phyloP scores from a whole-genome alignment of 2,329 filamentous ascomycete species.

The Xylaria sp. region DNA sequence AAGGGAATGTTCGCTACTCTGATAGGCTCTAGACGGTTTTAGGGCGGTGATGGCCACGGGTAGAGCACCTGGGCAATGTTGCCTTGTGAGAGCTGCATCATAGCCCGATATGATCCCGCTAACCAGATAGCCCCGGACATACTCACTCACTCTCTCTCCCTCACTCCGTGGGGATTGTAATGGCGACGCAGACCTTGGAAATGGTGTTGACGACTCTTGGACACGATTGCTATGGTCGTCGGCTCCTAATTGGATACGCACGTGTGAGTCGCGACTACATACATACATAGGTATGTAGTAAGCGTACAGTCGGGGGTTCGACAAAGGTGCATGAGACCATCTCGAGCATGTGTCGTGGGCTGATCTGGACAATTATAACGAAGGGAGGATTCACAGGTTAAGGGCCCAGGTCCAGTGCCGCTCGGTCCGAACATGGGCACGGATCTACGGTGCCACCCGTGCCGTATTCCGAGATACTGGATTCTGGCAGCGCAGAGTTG shows the following conservation, averaged over 20 bases:
- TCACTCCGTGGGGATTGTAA: neutral
- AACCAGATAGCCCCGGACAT: too few relatives aligned
- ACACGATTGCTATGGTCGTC: neutral
- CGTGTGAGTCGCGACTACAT: neutral
- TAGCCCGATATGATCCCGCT: neutral
- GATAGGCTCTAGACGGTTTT: conserved; percentile 8
- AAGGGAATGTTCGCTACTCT: neutral
- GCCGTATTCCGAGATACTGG: conserved; percentile 30
- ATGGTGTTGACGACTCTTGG: neutral
- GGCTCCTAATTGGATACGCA: neutral
- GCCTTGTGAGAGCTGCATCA: neutral
- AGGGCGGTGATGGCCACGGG: too few relatives aligned
- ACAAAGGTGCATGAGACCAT: conserved; percentile 11
- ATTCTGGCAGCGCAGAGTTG: conserved; percentile 13
- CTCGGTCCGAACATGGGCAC: conserved; percentile 21
- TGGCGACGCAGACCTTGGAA: neutral
- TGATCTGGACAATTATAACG: neutral
- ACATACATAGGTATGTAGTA: too few relatives aligned
- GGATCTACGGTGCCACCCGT: conserved; percentile 10
- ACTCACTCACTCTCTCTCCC: too few relatives aligned
- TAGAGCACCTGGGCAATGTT: neutral
- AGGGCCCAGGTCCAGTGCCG: conserved; percentile 14
- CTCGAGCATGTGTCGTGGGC: conserved; percentile 1
- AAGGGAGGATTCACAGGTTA: conserved; percentile 7
- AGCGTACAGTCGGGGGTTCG: too few relatives aligned